phyloP scores from a whole-genome alignment of 306 rosid genomes.

The Benincasa hispida region DNA sequence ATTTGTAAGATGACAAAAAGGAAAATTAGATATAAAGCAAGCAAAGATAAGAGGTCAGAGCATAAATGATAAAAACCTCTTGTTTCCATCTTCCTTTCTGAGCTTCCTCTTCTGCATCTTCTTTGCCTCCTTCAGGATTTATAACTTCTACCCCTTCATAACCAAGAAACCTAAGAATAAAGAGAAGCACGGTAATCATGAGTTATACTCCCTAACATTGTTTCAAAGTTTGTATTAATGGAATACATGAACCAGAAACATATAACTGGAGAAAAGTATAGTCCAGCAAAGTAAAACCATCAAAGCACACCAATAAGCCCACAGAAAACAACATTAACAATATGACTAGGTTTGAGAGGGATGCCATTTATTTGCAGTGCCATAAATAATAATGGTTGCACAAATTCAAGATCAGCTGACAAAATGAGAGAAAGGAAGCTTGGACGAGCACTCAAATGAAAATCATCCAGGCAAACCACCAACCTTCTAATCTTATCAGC shows the following conservation, averaged over 20 bases:
- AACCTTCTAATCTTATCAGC: not conserved
- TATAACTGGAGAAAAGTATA: not conserved
- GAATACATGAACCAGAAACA: not conserved
- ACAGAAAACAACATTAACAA: not conserved
- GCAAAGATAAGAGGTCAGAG: not conserved
- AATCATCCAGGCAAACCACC: not conserved
- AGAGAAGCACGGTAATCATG: not conserved
- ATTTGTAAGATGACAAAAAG: not conserved
- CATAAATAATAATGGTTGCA: not conserved
- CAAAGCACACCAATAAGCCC: not conserved
- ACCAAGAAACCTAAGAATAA: constrained; percentile 50
- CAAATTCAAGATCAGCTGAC: not conserved
- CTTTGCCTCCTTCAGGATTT: constrained; percentile 92
- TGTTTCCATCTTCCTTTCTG: constrained; percentile 87
- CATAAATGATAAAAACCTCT: constrained; percentile 35
- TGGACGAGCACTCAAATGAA: not conserved
- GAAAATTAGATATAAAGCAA: not conserved
- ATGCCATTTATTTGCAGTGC: not conserved
- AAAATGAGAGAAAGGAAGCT: not conserved
- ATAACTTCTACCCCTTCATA: constrained; percentile 87
- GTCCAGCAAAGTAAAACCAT: not conserved
- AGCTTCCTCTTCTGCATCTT: constrained; percentile 83
- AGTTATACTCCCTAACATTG: constrained; percentile 10
- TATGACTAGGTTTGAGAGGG: not conserved
- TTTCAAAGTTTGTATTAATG: not conserved